These are phyloP conservation scores for Erigeron philadelphicus DNA, from an alignment of 140 eudicot genomes.

Conservation along the genomic window DNA sequence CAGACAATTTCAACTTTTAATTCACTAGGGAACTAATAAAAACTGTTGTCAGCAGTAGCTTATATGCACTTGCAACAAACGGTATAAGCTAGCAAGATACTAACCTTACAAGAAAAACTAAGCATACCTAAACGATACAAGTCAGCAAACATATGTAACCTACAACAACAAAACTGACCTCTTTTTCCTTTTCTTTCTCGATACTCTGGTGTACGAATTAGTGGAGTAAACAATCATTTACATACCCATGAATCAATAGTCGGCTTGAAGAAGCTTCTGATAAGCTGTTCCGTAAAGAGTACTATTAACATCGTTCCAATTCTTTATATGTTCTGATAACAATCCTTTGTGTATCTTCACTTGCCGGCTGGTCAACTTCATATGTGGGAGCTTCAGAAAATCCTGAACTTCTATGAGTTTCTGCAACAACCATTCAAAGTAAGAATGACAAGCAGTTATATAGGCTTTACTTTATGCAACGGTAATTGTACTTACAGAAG, in stretches of 20 bases:
- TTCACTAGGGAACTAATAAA: slow-evolving; percentile 1
- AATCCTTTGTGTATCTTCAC: slow-evolving; percentile 86
- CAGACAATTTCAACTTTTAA: not conserved
- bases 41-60: slow-evolving; percentile 1
- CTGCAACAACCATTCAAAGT: slow-evolving; percentile 35
- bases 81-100: slow-evolving; percentile 26
- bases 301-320: slow-evolving; percentile 61
- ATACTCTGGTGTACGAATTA: slow-evolving; percentile 7
- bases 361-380: slow-evolving; percentile 61
- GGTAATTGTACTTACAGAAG: slow-evolving; percentile 45
- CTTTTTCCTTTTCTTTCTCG: not conserved
- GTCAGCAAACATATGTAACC: not conserved
- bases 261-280: slow-evolving; percentile 58
- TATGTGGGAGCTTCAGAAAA: slow-evolving; percentile 57
- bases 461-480: not conserved
- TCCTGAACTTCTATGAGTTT: slow-evolving; percentile 58
- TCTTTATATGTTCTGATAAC: slow-evolving; percentile 57
- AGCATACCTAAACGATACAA: not conserved
- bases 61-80: slow-evolving; percentile 24
- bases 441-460: slow-evolving; percentile 3
- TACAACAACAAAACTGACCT: not conserved
- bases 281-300: slow-evolving; percentile 69
- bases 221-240: slow-evolving; percentile 20
- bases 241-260: slow-evolving; percentile 39
- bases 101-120: slow-evolving; percentile 26